Evolutionary conservation across 2,329 filamentous ascomycete species (phyloP).

Genomic region (Fusarium denticulatum): DNA sequence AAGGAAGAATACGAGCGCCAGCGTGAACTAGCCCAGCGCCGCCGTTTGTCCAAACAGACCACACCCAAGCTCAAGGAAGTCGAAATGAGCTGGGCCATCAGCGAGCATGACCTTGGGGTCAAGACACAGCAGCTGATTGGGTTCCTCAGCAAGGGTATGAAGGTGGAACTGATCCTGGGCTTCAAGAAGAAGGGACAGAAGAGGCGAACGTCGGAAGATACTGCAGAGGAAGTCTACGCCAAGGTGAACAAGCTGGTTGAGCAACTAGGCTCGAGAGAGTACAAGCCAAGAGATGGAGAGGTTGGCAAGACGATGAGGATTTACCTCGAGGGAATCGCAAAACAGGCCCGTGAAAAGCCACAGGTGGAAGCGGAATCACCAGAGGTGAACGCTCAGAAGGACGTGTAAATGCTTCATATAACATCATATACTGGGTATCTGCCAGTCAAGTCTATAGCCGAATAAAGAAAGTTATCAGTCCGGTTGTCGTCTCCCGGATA

Average conservation of each 20-base stretch:
- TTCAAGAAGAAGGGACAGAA: constrained; percentile 67
- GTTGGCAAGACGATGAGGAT: constrained; percentile 56
- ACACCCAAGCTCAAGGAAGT: constrained; percentile 72
- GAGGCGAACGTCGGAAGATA: constrained; percentile 66
- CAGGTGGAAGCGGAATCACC: background rate
- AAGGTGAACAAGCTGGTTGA: constrained; percentile 50
- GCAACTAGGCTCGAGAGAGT: constrained; percentile 54
- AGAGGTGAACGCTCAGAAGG: background rate
- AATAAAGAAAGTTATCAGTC: constrained; percentile 26
- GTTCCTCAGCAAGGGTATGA: constrained; percentile 79
- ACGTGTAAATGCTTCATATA: constrained; percentile 9
- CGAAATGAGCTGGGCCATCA: constrained; percentile 93
- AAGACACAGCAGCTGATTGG: constrained; percentile 71
- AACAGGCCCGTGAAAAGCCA: constrained; percentile 2
- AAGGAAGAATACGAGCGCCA: constrained; percentile 57
- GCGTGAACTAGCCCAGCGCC: constrained; percentile 55
- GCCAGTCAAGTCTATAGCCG: constrained; percentile 31
- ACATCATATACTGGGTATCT: constrained; percentile 39
- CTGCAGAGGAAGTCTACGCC: constrained; percentile 67
- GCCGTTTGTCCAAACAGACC: constrained; percentile 54
- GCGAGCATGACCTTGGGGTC: constrained; percentile 76
- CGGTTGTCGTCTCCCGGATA: constrained; percentile 25
- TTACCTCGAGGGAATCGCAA: constrained; percentile 52
- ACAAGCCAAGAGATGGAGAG: constrained; percentile 56
- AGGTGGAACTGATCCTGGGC: constrained; percentile 79